These are phyloP conservation scores for Skeletonema costatum DNA, from an alignment of 108 stramenopile species.

Conservation along the genomic window DNA sequence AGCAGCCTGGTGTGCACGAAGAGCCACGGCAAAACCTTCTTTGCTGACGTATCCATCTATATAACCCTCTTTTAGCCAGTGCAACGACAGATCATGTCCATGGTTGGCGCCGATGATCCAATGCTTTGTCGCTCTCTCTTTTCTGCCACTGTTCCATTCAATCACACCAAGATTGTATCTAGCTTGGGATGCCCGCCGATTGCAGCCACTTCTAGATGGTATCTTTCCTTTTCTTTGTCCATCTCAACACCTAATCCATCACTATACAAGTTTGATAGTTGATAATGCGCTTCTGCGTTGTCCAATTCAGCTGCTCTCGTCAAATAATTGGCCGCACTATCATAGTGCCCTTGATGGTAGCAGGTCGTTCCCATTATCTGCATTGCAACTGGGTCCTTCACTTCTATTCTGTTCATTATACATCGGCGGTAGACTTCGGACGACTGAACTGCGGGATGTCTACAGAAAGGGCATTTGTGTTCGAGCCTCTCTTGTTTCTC, in stretches of 20 bases:
- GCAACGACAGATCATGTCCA: no score
- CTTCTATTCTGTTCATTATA: not conserved
- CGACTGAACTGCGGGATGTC: not conserved
- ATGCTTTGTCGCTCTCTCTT: not conserved
- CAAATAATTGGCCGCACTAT: no score
- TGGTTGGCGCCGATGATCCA: not conserved
- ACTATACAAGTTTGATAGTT: no score
- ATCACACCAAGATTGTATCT: not conserved
- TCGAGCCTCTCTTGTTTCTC: no score
- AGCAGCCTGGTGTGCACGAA: not conserved
- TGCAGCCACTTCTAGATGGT: not conserved
- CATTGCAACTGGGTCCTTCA: not conserved
- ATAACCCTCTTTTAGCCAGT: not conserved
- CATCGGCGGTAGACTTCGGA: not conserved
- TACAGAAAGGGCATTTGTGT: not conserved
- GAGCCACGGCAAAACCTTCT: not conserved
- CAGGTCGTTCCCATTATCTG: not conserved
- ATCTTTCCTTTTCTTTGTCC: not conserved
- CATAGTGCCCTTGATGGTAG: not conserved
- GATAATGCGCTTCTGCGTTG: no score
- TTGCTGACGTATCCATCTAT: not conserved
- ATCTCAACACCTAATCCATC: not conserved
- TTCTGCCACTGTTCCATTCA: not conserved
- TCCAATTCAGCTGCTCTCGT: no score
- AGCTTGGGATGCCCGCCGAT: not conserved